Evolutionary conservation across 164 flowering plant species (phyloP).

Genomic region (Umbilicus rupestris): DNA sequence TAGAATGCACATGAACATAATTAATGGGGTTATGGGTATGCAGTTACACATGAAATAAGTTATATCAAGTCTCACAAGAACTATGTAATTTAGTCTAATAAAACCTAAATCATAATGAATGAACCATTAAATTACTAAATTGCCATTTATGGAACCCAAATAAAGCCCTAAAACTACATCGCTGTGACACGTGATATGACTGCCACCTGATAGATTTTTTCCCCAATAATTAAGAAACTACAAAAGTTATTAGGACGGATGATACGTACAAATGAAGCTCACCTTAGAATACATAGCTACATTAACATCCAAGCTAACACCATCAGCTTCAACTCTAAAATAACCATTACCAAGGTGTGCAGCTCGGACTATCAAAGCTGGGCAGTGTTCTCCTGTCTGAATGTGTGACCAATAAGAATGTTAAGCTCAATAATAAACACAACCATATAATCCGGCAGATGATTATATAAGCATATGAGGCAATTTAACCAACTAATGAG

Average conservation of each 20-base stretch:
- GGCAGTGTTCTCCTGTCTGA: conserved; percentile 41
- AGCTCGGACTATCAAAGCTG: conserved; percentile 37
- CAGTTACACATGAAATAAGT: too few species aligned
- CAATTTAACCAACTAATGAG: background rate
- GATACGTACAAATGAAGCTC: conserved; percentile 13
- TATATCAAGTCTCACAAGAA: too few species aligned
- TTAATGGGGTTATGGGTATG: background rate
- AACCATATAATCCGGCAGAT: conserved; percentile 6
- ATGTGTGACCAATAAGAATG: background rate
- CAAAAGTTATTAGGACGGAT: conserved; percentile 1
- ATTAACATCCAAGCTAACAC: conserved; percentile 39
- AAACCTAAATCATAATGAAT: too few species aligned
- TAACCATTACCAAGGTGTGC: conserved; percentile 30
- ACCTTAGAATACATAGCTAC: conserved; percentile 68
- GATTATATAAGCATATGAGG: background rate
- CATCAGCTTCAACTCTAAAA: conserved; percentile 66
- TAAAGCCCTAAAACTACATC: background rate
- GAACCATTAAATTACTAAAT: background rate
- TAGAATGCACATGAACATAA: background rate
- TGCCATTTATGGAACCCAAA: background rate
- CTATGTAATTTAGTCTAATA: too few species aligned
- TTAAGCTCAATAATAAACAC: conserved; percentile 3
- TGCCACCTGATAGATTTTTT: too few species aligned
- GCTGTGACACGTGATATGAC: background rate
- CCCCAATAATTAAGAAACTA: conserved; percentile 1